Conservation (phyloP, 495 filamentous ascomycete species). For the Amorphotheca resinae region DNA sequence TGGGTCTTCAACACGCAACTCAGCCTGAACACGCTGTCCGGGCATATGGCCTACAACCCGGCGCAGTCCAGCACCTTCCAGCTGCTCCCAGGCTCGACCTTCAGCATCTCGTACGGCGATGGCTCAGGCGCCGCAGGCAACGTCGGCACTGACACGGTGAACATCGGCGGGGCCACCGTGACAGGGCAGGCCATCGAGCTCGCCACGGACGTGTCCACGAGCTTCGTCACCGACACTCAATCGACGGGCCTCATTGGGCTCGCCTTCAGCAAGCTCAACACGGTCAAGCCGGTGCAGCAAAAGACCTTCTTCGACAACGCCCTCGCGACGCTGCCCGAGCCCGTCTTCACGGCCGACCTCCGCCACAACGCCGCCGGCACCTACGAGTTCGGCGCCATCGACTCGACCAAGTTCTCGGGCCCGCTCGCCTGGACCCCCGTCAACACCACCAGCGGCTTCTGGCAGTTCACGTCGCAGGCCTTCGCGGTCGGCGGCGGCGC, state of each 20-base stretch:
- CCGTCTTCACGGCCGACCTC: conserved; percentile 64
- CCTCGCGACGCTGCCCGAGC: conserved; percentile 45
- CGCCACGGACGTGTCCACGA: conserved; percentile 47
- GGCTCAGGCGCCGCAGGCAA: conserved; percentile 51
- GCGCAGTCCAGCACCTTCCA: conserved; percentile 42
- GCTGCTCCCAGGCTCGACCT: conserved; percentile 32
- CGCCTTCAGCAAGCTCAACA: conserved; percentile 64
- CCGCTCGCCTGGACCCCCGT: conserved; percentile 50
- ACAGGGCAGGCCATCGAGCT: conserved; percentile 58
- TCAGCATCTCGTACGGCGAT: conserved; percentile 67
- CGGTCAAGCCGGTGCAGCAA: conserved; percentile 53
- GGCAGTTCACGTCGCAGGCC: conserved; percentile 50
- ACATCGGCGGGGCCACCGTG: conserved; percentile 61
- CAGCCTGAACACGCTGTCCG: conserved; percentile 26
- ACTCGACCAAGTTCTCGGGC: conserved; percentile 52
- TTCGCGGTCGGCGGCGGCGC: conserved; percentile 39
- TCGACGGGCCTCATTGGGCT: conserved; percentile 69
- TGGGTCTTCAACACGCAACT: conserved; percentile 71
- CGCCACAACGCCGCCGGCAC: conserved; percentile 46
- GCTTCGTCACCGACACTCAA: conserved; percentile 49
- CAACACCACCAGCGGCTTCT: conserved; percentile 56
- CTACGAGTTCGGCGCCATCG: conserved; percentile 70
- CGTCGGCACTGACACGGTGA: conserved; percentile 62
- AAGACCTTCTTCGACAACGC: conserved; percentile 81
- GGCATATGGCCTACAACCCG: conserved; percentile 53